These are phyloP conservation scores for Neoboletus brunneissimus DNA, from an alignment of 768 basidiomycete genomes.

Conservation along the genomic window DNA sequence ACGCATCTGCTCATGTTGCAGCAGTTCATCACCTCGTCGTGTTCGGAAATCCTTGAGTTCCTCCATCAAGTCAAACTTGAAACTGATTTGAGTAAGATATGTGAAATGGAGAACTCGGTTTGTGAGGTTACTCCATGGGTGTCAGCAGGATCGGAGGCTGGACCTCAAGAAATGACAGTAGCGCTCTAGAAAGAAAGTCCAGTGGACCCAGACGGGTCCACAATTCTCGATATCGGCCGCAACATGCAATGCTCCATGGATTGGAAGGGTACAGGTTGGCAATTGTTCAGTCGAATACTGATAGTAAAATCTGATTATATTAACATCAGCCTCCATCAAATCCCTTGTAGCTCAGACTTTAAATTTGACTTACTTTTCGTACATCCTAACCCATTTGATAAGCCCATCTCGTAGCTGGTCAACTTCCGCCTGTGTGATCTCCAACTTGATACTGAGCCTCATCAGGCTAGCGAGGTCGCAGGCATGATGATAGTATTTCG, in stretches of 20 bases:
- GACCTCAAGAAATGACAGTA: too few species aligned
- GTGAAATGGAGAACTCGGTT: too few species aligned
- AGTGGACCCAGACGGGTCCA: too few species aligned
- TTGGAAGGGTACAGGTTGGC: too few species aligned
- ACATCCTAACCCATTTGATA: background rate
- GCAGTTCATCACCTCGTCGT: background rate
- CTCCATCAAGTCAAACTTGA: background rate
- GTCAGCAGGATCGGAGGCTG: too few species aligned
- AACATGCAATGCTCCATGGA: too few species aligned
- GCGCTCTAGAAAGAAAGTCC: too few species aligned
- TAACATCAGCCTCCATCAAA: too few species aligned
- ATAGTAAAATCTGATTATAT: background rate
- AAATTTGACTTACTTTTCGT: background rate
- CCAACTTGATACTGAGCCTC: background rate
- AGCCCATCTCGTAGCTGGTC: background rate
- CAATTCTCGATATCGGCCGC: too few species aligned
- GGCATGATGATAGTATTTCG: background rate
- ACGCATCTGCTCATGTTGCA: background rate
- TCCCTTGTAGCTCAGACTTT: too few species aligned
- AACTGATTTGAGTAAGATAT: background rate
- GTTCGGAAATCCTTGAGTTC: background rate
- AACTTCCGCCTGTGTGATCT: background rate
- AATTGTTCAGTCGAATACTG: background rate
- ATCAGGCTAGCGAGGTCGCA: background rate
- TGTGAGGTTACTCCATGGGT: too few species aligned